A percentile compares a stretch with the other conserved stretches of the same genome.
Evolutionary conservation across 208 protist species (phyloP).

Genomic region (Novymonas esmeraldas): DNA sequence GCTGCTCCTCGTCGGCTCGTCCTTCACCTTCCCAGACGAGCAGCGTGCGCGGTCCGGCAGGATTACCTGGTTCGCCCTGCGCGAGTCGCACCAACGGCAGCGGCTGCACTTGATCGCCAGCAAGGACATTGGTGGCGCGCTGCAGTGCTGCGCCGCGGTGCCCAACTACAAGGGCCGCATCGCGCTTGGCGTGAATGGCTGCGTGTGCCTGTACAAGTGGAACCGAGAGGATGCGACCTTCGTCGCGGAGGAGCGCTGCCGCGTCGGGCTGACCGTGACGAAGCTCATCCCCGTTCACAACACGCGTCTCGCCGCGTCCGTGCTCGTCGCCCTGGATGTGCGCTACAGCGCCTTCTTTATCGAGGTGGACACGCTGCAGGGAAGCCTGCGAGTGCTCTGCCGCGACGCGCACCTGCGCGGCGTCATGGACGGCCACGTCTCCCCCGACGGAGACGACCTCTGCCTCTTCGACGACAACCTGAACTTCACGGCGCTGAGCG

Average conservation of each 20-base stretch:
- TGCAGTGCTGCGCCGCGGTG: slow-evolving; percentile 81
- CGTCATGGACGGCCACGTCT: slow-evolving; percentile 59
- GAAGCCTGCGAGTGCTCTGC: slow-evolving; percentile 55
- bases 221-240: slow-evolving; percentile 64
- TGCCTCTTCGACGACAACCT: slow-evolving; percentile 73
- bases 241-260: slow-evolving; percentile 66
- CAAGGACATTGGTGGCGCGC: slow-evolving; percentile 71
- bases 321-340: slow-evolving; percentile 70
- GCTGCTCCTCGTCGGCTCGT: slow-evolving; percentile 69
- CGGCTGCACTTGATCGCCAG: slow-evolving; percentile 25
- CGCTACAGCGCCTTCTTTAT: slow-evolving; percentile 72
- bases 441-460: slow-evolving; percentile 19
- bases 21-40: slow-evolving; percentile 83
- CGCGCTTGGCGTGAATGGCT: slow-evolving; percentile 78
- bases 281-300: slow-evolving; percentile 61
- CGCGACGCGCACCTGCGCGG: slow-evolving; percentile 58
- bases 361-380: slow-evolving; percentile 70
- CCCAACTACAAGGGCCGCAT: slow-evolving; percentile 71
- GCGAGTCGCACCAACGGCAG: slow-evolving; percentile 9
- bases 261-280: slow-evolving; percentile 61
- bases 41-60: slow-evolving; percentile 59
- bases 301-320: slow-evolving; percentile 8
- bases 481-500: slow-evolving; percentile 51
- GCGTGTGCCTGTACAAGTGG: slow-evolving; percentile 73
- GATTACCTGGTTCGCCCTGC: slow-evolving; percentile 51